A percentile compares a stretch with the other conserved stretches of the same genome.
These are phyloP conservation scores for Oryza nivara DNA, from an alignment of 176 grass and related monocot genomes.

Conservation along the genomic window DNA sequence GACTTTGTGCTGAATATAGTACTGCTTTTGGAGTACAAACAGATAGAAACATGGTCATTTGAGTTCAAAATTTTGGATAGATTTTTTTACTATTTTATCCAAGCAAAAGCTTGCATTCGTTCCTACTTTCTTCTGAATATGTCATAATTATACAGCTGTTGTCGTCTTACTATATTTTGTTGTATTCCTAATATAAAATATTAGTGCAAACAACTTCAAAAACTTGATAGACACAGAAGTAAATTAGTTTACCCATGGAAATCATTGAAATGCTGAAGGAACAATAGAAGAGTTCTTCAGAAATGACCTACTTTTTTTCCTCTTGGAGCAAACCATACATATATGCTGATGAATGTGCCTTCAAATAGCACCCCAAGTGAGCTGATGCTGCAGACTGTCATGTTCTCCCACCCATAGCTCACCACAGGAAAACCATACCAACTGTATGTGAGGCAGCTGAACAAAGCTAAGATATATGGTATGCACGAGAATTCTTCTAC, in stretches of 20 bases:
- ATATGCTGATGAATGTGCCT: slow-evolving; percentile 63
- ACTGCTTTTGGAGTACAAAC: background rate
- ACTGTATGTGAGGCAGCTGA: slow-evolving; percentile 61
- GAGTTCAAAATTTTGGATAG: background rate
- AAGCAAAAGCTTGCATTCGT: background rate
- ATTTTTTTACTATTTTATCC: background rate
- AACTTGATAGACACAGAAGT: background rate
- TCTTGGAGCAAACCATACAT: slow-evolving; percentile 67
- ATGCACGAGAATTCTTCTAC: slow-evolving; percentile 76
- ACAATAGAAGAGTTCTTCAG: background rate
- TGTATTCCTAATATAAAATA: background rate
- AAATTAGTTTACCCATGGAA: slow-evolving; percentile 5
- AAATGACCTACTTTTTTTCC: slow-evolving; percentile 54
- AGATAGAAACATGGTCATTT: background rate
- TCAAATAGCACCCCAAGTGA: slow-evolving; percentile 57
- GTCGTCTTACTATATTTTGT: background rate
- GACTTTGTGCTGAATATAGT: background rate
- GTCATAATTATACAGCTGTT: background rate
- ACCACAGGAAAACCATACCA: slow-evolving; percentile 78
- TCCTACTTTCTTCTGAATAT: background rate
- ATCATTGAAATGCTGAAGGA: slow-evolving; percentile 1
- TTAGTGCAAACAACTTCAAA: background rate
- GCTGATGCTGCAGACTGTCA: slow-evolving; percentile 53
- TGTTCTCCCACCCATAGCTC: slow-evolving; percentile 73
- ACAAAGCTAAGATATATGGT: slow-evolving; percentile 58